A percentile compares a stretch with the other conserved stretches of the same genome.
Evolutionary conservation across 129 eudicot genomes (phyloP).

Genomic region (Smallanthus sonchifolius): DNA sequence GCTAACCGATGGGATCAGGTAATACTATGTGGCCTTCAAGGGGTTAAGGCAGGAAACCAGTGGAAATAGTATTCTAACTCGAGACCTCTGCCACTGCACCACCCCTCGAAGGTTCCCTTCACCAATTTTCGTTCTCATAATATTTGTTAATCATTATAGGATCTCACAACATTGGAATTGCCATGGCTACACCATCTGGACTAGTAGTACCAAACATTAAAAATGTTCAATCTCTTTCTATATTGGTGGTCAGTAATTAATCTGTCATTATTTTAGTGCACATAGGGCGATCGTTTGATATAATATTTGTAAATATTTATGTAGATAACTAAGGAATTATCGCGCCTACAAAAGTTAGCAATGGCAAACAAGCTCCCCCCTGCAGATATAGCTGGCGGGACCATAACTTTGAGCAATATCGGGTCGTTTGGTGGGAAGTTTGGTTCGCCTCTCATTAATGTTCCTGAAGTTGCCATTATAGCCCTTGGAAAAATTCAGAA

Average conservation of each 20-base stretch:
- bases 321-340: constrained; percentile 77
- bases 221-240: constrained; percentile 82
- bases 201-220: constrained; percentile 91
- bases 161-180: constrained; percentile 88
- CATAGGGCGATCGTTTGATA: not conserved
- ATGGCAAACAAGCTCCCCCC: constrained; percentile 76
- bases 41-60: not conserved
- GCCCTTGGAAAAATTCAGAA: constrained; percentile 79
- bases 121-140: constrained; percentile 41
- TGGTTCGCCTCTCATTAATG: constrained; percentile 88
- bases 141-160: constrained; percentile 39
- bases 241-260: constrained; percentile 57
- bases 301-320: not conserved
- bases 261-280: not conserved
- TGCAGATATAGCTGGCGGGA: constrained; percentile 80
- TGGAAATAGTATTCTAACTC: too few species aligned
- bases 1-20: not conserved
- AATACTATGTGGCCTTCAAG: not conserved
- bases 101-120: not conserved
- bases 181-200: constrained; percentile 96
- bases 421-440: constrained; percentile 97
- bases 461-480: constrained; percentile 91
- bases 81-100: not conserved
- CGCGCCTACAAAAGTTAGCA: constrained; percentile 76
- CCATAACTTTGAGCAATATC: constrained; percentile 86